Evolutionary conservation across 2,329 filamentous ascomycete species (phyloP).

Genomic region (Exophiala dermatitidis): DNA sequence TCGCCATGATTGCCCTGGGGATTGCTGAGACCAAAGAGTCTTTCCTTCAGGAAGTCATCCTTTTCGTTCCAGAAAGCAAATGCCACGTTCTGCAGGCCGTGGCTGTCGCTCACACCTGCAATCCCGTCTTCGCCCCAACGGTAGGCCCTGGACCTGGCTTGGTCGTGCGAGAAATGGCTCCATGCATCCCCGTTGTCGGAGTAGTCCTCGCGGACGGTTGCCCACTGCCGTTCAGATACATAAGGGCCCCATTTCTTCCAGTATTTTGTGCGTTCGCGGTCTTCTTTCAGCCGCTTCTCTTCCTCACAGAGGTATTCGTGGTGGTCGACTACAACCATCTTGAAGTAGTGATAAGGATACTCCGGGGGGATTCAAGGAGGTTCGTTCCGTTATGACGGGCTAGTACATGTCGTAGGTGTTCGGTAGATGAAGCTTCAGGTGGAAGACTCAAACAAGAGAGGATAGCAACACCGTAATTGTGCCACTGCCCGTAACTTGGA

Average conservation of each 20-base stretch:
- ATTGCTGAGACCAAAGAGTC: constrained; percentile 89
- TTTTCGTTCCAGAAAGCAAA: constrained; percentile 98
- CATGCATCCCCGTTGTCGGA: constrained; percentile 84
- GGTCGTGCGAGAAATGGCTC: constrained; percentile 93
- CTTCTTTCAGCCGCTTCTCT: constrained; percentile 81
- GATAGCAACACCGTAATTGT: background rate
- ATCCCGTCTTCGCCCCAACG: constrained; percentile 97
- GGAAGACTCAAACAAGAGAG: background rate
- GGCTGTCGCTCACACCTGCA: constrained; percentile 87
- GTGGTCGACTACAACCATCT: constrained; percentile 84
- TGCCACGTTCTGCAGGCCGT: constrained; percentile 83
- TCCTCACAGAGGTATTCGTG: constrained; percentile 83
- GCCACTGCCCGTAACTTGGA: background rate
- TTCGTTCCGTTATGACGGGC: background rate
- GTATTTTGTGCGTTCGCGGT: constrained; percentile 75
- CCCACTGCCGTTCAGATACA: constrained; percentile 90
- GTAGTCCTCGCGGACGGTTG: constrained; percentile 86
- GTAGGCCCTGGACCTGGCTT: constrained; percentile 80
- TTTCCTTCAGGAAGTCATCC: constrained; percentile 90
- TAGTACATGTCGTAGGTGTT: constrained; percentile 2
- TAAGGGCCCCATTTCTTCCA: constrained; percentile 99
- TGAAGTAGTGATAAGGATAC: background rate
- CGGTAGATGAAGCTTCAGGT: background rate
- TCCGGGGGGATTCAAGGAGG: background rate
- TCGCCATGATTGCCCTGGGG: constrained; percentile 96